Conservation (phyloP, 441 rosid species). For the Eutrema salsugineum region DNA sequence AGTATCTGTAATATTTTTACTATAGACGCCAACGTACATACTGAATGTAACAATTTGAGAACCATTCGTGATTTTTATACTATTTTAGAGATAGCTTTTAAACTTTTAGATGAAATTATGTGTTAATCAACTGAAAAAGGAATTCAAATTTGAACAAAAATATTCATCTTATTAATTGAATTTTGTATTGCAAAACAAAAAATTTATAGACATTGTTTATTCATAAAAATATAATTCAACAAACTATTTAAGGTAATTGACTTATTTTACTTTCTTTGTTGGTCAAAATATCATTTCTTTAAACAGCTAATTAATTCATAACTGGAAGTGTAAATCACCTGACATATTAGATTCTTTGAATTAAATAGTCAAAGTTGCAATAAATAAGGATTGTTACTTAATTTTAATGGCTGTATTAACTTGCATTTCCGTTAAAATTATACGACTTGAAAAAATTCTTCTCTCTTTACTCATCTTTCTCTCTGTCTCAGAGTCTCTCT, state of each 20-base stretch:
- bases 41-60: too few relatives aligned
- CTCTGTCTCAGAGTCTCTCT: not conserved
- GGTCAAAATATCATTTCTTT: constrained; percentile 8
- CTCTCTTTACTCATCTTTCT: not conserved
- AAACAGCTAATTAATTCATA: not conserved
- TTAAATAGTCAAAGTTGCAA: constrained; percentile 23
- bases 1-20: too few relatives aligned
- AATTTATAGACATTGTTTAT: too few relatives aligned
- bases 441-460: not conserved
- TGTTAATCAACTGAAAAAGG: too few relatives aligned
- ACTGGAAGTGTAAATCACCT: constrained; percentile 22
- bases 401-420: not conserved
- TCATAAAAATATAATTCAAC: not conserved
- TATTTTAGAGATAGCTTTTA: too few relatives aligned
- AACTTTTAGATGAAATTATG: too few relatives aligned
- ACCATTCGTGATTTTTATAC: too few relatives aligned
- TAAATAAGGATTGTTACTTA: constrained; percentile 21
- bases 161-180: too few relatives aligned
- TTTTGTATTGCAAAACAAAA: too few relatives aligned
- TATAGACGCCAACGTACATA: too few relatives aligned
- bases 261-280: not conserved
- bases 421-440: constrained; percentile 2
- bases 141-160: too few relatives aligned
- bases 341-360: constrained; percentile 6
- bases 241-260: not conserved